Evolutionary conservation across 2,329 filamentous ascomycete genomes (phyloP), one percentile per base, ranked within the genome.

Genomic region (Pestalotiopsis sp.): DNA sequence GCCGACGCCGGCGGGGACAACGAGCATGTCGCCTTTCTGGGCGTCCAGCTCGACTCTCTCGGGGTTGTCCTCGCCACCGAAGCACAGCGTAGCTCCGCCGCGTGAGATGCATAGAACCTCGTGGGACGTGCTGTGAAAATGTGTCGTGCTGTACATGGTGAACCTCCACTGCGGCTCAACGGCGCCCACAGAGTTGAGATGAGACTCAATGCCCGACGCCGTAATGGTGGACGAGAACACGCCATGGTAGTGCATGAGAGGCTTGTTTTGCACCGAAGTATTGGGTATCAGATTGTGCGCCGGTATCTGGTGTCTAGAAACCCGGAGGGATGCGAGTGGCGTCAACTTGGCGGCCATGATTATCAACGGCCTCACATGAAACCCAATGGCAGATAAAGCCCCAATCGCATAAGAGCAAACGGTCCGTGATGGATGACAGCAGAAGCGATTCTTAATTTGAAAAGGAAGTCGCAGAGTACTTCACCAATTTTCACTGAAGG

Each of bases 111-210:
- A 86, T 2, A 93, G 83, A 2, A 92, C 85, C 78, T 92, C 89
- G 75, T 92, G 90, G 0, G 87, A 85, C 0, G 85, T 92, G 72
- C 83, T 88, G 78, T 93, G 90, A 76, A 90, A 93, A 78, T 92
- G 90, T 0, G 85, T 88, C 5, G 84, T 85, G 44, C 76, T 77
- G 76, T 90, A 92, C 89, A 92, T 92, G 17, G 88, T 88, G 77
- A 89, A 92, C 30, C 87, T 83, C 90, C 90, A 92, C 74, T 90
- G 87, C 0, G 91, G 89, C 1, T 73, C 74, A 3, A 91, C 89
- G 40, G 88, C 86, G 7, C 83, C 85, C 17, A 87, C 75, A 3
- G 76, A 73, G 6, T 75, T 74, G 5, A 93, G 82, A 70, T 89
- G 89, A 0, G 81, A 74, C 73, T 91, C 86, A 61, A 92, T 85